Conservation (phyloP, 257 asterid genomes). For the Lithospermum erythrorhizon region DNA sequence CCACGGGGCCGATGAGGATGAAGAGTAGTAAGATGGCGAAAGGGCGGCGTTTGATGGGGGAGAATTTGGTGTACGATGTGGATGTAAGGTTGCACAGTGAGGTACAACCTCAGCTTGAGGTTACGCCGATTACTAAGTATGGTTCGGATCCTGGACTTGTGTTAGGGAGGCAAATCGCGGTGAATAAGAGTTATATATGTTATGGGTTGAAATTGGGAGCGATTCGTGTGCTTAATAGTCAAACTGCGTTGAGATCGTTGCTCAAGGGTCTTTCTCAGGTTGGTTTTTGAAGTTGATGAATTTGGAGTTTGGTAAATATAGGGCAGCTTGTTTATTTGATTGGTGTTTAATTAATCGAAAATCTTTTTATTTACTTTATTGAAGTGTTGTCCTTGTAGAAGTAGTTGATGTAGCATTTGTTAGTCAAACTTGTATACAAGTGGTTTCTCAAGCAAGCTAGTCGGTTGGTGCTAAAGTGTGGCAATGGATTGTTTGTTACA, state of each 20-base stretch:
- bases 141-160: constrained; percentile 91
- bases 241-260: constrained; percentile 90
- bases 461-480: no score
- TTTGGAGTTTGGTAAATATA: no score
- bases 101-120: constrained; percentile 98
- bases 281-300: constrained; percentile 3
- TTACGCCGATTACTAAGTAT: constrained; percentile 93
- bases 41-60: constrained; percentile 77
- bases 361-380: no score
- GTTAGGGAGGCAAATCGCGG: constrained; percentile 90
- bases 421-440: no score
- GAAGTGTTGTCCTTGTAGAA: no score
- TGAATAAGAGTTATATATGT: constrained; percentile 82
- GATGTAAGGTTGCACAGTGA: constrained; percentile 76
- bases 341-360: no score
- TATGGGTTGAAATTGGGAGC: constrained; percentile 87
- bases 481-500: no score
- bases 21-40: constrained; percentile 82
- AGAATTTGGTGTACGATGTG: constrained; percentile 54
- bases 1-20: constrained; percentile 52
- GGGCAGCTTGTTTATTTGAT: no score
- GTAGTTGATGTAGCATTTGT: no score
- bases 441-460: no score
- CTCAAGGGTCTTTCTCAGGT: constrained; percentile 95
- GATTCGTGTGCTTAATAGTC: constrained; percentile 78